Conservation (phyloP, 257 asterid genomes). For the Solanum tarapatanum region DNA sequence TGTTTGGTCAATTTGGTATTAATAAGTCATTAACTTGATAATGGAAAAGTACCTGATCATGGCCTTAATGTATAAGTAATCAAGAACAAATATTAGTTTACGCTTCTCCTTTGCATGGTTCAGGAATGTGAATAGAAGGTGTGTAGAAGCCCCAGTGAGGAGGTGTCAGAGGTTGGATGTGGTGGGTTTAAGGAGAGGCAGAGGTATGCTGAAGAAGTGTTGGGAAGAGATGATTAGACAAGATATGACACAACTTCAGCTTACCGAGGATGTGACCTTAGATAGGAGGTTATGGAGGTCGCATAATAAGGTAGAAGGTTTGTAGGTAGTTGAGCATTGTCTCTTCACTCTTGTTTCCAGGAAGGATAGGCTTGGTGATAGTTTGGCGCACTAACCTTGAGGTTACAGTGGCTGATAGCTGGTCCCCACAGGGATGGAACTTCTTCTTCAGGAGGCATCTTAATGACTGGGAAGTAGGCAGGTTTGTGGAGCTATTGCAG, state of each 20-base stretch:
- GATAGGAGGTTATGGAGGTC: not conserved
- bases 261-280: not conserved
- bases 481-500: no score
- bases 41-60: not conserved
- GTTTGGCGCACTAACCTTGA: not conserved
- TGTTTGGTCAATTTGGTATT: not conserved
- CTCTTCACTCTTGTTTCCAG: not conserved
- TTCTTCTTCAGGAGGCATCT: no score
- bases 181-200: not conserved
- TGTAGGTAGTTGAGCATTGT: not conserved
- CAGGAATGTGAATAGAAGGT: not conserved
- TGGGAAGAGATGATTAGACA: not conserved
- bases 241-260: not conserved
- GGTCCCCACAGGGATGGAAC: no score
- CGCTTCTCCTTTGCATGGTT: not conserved
- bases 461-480: no score
- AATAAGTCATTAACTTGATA: not conserved
- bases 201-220: not conserved
- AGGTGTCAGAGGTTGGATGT: not conserved
- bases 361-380: not conserved
- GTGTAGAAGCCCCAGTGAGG: not conserved
- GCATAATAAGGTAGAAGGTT: not conserved
- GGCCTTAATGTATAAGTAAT: not conserved
- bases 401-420: no score
- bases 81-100: not conserved